Conservation (phyloP, 352 stramenopile species). For the Phytophthora sp. region DNA sequence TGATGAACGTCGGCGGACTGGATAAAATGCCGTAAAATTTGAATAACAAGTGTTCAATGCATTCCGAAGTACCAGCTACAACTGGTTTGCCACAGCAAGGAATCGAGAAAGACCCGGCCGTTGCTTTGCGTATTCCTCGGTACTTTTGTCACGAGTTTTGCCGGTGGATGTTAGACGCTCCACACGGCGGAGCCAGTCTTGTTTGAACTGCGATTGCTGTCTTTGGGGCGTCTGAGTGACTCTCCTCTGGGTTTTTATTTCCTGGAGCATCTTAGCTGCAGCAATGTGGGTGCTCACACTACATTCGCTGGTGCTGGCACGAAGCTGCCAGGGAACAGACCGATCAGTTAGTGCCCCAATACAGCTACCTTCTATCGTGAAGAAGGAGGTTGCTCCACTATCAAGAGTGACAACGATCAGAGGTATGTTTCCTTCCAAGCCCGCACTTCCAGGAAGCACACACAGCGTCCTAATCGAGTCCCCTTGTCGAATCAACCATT, state of each 20-base stretch:
- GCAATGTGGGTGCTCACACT: not conserved
- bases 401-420: conserved; percentile 40
- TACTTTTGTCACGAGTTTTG: not conserved
- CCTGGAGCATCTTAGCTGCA: conserved; percentile 6
- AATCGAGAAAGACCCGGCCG: conserved; percentile 26
- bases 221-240: not conserved
- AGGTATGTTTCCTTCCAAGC: not conserved
- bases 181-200: conserved; percentile 12
- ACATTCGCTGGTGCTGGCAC: no score
- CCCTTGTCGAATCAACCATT: conserved; percentile 36
- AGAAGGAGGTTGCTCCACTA: conserved; percentile 42
- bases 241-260: conserved; percentile 9
- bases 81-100: conserved; percentile 25
- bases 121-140: conserved; percentile 17
- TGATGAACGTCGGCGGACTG: not conserved
- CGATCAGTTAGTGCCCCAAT: conserved; percentile 35
- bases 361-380: conserved; percentile 39
- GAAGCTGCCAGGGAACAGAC: conserved; percentile 8
- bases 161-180: not conserved
- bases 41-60: not conserved
- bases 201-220: conserved; percentile 4
- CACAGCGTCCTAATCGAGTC: conserved; percentile 23
- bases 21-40: not conserved
- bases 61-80: conserved; percentile 3
- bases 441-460: not conserved